phyloP scores from a whole-genome alignment of 2,329 filamentous ascomycete genomes.

The Sporothrix dimorphospora region DNA sequence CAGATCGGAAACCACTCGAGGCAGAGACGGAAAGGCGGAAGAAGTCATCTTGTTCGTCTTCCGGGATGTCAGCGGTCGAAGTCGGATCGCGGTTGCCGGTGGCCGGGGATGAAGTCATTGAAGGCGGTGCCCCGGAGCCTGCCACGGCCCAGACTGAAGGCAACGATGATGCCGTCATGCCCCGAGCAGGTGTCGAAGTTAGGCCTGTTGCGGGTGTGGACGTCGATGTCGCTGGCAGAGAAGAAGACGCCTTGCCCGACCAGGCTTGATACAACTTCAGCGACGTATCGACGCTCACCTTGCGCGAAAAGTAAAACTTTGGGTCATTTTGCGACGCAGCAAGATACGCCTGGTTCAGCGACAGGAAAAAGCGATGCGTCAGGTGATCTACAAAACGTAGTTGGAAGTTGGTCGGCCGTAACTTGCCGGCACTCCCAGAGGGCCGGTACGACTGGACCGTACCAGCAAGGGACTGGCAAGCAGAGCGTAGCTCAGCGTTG shows the following conservation, averaged over 20 bases:
- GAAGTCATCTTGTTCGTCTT: constrained; percentile 42
- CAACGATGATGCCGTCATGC: not conserved
- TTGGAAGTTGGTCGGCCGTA: constrained; percentile 45
- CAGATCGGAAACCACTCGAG: constrained; percentile 48
- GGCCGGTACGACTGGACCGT: constrained; percentile 39
- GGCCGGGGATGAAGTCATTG: not conserved
- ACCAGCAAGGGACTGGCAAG: constrained; percentile 43
- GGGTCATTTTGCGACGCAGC: constrained; percentile 49
- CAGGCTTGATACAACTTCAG: constrained; percentile 40
- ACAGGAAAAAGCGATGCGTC: constrained; percentile 53
- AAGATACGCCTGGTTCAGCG: constrained; percentile 58
- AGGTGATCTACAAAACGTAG: constrained; percentile 48
- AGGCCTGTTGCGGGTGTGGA: not conserved
- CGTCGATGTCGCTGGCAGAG: not conserved
- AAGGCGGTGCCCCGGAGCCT: not conserved
- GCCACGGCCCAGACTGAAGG: constrained; percentile 6
- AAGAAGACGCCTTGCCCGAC: constrained; percentile 25
- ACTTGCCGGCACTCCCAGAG: constrained; percentile 18
- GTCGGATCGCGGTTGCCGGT: not conserved
- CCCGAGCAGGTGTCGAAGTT: not conserved
- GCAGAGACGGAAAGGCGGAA: constrained; percentile 47
- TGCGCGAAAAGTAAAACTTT: constrained; percentile 57
- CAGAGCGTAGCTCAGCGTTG: constrained; percentile 49
- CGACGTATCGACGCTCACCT: constrained; percentile 50
- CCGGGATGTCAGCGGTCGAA: constrained; percentile 27